Percentiles rank a stretch among this genome's conserved stretches.
These are phyloP conservation scores for Aspergillus aculeatinus DNA, from an alignment of 2,329 filamentous ascomycete genomes.

Conservation along the genomic window DNA sequence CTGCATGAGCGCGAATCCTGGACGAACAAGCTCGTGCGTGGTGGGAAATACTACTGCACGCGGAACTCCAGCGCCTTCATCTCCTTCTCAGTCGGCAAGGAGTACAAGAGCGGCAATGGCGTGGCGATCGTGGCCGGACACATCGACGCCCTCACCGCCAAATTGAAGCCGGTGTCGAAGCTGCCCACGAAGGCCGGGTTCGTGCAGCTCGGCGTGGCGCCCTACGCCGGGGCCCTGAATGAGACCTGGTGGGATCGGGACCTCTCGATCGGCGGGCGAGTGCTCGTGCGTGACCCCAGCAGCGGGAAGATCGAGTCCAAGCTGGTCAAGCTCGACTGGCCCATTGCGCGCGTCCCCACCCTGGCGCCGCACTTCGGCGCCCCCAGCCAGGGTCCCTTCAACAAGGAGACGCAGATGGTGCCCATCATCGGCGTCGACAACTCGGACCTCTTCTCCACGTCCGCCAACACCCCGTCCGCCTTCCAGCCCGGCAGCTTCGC, in stretches of 20 bases:
- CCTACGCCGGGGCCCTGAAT: conserved; percentile 85
- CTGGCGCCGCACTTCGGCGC: conserved; percentile 92
- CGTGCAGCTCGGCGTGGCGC: conserved; percentile 84
- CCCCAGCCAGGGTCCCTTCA: conserved; percentile 64
- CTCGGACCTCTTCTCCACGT: conserved; percentile 50
- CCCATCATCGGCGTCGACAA: conserved; percentile 89
- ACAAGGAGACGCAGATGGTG: conserved; percentile 89
- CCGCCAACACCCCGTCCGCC: conserved; percentile 30
- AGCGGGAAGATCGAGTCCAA: conserved; percentile 75
- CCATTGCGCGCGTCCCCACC: conserved; percentile 87
- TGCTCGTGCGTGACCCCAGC: conserved; percentile 72
- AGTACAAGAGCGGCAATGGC: conserved; percentile 81
- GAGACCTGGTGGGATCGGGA: conserved; percentile 97
- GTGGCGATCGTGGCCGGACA: conserved; percentile 87
- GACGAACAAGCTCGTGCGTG: conserved; percentile 67
- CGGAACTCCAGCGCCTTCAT: conserved; percentile 85
- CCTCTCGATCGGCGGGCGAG: conserved; percentile 82
- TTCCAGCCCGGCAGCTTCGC: conserved; percentile 66
- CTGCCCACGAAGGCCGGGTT: conserved; percentile 84
- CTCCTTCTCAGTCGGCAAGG: conserved; percentile 77
- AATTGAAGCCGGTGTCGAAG: conserved; percentile 85
- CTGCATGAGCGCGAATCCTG: conserved; percentile 77
- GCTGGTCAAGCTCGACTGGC: conserved; percentile 90
- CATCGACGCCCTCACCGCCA: conserved; percentile 87
- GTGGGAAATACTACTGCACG: conserved; percentile 85